phyloP scores from a whole-genome alignment of 371 early-diverging fungal species.

The Actinomortierella ambigua region DNA sequence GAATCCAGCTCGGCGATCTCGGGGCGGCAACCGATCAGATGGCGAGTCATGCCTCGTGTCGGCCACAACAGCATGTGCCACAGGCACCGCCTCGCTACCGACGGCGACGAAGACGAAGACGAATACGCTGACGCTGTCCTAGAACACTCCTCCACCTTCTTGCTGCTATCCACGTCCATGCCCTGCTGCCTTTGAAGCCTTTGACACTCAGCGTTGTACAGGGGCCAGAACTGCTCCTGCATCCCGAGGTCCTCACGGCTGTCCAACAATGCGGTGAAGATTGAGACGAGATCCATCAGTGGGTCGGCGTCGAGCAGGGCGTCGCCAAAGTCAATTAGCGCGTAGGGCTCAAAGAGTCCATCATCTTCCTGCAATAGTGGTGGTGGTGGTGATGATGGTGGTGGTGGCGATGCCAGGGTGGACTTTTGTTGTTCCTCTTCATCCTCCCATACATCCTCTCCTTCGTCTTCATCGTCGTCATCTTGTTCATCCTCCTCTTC shows the following conservation, averaged over 20 bases:
- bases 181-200: too few relatives aligned
- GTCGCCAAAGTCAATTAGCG: slow-evolving; percentile 38
- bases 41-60: slow-evolving; percentile 21
- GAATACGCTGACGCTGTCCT: too few relatives aligned
- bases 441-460: too few relatives aligned
- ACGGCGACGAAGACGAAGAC: too few relatives aligned
- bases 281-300: slow-evolving; percentile 28
- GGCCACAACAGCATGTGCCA: slow-evolving; percentile 47
- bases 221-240: slow-evolving; percentile 1
- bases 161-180: too few relatives aligned
- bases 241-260: slow-evolving; percentile 13
- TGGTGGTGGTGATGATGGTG: not conserved
- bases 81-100: slow-evolving; percentile 21
- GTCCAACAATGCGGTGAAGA: slow-evolving; percentile 32
- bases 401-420: not conserved
- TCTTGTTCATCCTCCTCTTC: too few relatives aligned
- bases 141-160: too few relatives aligned
- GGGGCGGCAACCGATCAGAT: slow-evolving; percentile 22
- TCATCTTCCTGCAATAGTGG: not conserved
- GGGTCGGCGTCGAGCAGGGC: slow-evolving; percentile 22
- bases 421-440: not conserved
- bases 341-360: slow-evolving; percentile 13
- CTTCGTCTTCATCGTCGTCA: too few relatives aligned
- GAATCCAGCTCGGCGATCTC: slow-evolving; percentile 31
- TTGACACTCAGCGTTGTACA: too few relatives aligned